Conservation (phyloP, 2,329 filamentous ascomycete genomes). For the Periconia digitata region DNA sequence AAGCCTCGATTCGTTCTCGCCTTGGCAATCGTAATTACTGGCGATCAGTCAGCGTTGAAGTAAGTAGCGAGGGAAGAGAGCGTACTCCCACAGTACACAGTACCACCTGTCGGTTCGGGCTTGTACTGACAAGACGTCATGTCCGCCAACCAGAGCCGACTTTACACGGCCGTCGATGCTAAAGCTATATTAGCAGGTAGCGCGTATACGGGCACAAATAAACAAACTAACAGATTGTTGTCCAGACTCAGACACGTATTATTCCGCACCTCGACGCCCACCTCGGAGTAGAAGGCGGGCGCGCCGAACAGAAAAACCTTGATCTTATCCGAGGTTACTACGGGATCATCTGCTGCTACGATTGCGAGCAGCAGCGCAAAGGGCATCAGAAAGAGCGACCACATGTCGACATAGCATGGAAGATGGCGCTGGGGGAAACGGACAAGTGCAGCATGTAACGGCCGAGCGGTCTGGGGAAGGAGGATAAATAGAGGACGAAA, state of each 20-base stretch:
- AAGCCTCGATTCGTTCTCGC: slow-evolving; percentile 19
- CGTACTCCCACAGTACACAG: slow-evolving; percentile 40
- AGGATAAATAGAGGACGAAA: neutral
- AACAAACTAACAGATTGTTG: slow-evolving; percentile 33
- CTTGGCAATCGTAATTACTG: slow-evolving; percentile 37
- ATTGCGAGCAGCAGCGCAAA: neutral
- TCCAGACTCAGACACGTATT: slow-evolving; percentile 32
- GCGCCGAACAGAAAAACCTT: slow-evolving; percentile 38
- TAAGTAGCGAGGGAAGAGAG: neutral
- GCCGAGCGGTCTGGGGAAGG: neutral
- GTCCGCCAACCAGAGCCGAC: slow-evolving; percentile 34
- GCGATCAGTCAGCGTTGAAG: slow-evolving; percentile 8
- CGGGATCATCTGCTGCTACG: neutral
- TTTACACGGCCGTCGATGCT: slow-evolving; percentile 39
- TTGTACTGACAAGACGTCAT: slow-evolving; percentile 27
- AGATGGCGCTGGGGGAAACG: neutral
- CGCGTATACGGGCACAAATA: too few species aligned
- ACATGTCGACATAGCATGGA: slow-evolving; percentile 1
- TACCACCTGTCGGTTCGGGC: slow-evolving; percentile 32
- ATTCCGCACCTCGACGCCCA: slow-evolving; percentile 33
- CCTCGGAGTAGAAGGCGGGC: slow-evolving; percentile 35
- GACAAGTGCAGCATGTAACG: neutral
- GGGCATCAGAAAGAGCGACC: neutral
- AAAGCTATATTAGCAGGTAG: neutral
- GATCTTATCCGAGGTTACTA: slow-evolving; percentile 17